phyloP scores from a whole-genome alignment of 108 stramenopile genomes.

The Skeletonema marinoi region DNA sequence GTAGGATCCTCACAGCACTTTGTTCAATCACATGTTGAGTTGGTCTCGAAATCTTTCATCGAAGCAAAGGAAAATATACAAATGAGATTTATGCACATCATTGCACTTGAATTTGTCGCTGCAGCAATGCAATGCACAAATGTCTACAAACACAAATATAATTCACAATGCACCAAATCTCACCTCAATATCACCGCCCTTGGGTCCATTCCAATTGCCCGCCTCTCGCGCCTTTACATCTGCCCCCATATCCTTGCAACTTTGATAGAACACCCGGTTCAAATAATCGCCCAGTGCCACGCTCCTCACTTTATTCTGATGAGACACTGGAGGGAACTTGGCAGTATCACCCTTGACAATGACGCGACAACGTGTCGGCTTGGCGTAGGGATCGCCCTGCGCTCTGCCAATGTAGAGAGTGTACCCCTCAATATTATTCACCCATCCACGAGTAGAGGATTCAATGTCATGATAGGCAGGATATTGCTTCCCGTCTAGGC shows the following conservation, averaged over 20 bases:
- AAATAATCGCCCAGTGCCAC: conserved; percentile 87
- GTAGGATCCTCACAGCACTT: conserved; percentile 70
- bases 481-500: conserved; percentile 85
- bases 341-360: conserved; percentile 62
- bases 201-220: conserved; percentile 36
- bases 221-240: conserved; percentile 59
- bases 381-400: conserved; percentile 94
- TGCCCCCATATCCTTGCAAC: conserved; percentile 74
- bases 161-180: background rate
- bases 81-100: background rate
- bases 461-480: conserved; percentile 92
- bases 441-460: conserved; percentile 67
- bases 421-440: conserved; percentile 52
- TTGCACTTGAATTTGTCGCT: background rate
- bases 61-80: background rate
- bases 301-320: conserved; percentile 67
- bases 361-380: conserved; percentile 88
- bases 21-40: conserved; percentile 93
- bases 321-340: conserved; percentile 71
- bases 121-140: background rate
- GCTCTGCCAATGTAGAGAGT: conserved; percentile 78
- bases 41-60: conserved; percentile 68
- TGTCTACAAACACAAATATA: background rate
- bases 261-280: conserved; percentile 63
- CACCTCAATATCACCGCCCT: conserved; percentile 87